A percentile compares a stretch with the other conserved stretches of the same genome.
Evolutionary conservation across 2,329 filamentous ascomycete genomes (phyloP).

Genomic region (Sporothrix pallida): DNA sequence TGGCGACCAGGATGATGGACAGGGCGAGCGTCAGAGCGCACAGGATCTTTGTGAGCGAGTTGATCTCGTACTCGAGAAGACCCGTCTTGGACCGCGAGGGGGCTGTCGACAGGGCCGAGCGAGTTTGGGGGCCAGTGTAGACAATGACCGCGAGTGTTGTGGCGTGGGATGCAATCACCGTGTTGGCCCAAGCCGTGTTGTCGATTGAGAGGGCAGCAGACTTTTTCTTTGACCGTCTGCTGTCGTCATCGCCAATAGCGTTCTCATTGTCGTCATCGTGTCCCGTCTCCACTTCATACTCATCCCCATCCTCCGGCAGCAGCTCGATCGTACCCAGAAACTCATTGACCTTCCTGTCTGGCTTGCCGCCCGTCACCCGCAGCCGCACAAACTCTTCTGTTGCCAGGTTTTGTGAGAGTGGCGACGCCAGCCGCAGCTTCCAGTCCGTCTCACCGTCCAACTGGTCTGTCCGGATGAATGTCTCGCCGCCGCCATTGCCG

Average conservation of each 20-base stretch:
- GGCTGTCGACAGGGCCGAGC: constrained; percentile 90
- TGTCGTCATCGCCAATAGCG: neutral
- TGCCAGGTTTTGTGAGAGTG: constrained; percentile 79
- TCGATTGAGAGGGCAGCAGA: constrained; percentile 83
- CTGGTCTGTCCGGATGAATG: constrained; percentile 96
- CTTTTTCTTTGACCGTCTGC: constrained; percentile 12
- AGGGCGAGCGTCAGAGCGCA: constrained; percentile 86
- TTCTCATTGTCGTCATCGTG: constrained; percentile 34
- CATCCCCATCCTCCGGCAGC: constrained; percentile 55
- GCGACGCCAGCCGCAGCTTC: constrained; percentile 90
- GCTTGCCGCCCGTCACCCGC: constrained; percentile 81
- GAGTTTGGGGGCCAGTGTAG: constrained; percentile 92
- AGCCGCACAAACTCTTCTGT: constrained; percentile 73
- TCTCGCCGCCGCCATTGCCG: constrained; percentile 69
- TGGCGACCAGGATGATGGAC: constrained; percentile 84
- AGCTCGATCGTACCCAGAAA: constrained; percentile 90
- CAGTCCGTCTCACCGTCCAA: constrained; percentile 98
- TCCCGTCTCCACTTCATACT: constrained; percentile 49
- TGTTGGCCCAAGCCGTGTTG: constrained; percentile 99
- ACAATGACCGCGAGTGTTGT: constrained; percentile 87
- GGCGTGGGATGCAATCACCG: constrained; percentile 90
- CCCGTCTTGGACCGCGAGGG: constrained; percentile 93
- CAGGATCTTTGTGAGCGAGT: constrained; percentile 93
- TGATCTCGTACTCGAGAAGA: constrained; percentile 93
- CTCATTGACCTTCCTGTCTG: constrained; percentile 92